Evolutionary conservation across 2,329 filamentous ascomycete genomes (phyloP).

Genomic region (Biscogniauxia sp.): DNA sequence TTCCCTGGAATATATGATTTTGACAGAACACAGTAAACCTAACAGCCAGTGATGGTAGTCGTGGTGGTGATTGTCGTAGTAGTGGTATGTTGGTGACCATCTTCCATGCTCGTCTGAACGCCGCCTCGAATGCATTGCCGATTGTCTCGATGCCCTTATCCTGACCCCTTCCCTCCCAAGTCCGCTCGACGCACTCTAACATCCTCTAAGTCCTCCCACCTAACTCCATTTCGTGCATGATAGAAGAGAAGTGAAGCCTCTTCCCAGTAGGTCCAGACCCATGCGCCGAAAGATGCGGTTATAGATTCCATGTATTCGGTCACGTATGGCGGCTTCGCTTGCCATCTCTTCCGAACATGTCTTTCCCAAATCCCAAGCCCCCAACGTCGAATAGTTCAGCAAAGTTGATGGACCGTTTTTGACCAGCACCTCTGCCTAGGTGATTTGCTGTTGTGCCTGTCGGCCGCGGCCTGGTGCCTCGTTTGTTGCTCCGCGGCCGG

Average conservation of each 20-base stretch:
- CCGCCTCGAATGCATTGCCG: slow-evolving; percentile 15
- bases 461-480: slow-evolving; percentile 24
- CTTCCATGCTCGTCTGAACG: background rate
- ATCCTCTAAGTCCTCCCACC: slow-evolving; percentile 6
- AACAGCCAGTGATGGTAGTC: background rate
- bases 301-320: slow-evolving; percentile 12
- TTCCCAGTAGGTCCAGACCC: slow-evolving; percentile 11
- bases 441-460: slow-evolving; percentile 33
- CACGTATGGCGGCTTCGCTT: slow-evolving; percentile 52
- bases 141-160: background rate
- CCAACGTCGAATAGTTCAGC: slow-evolving; percentile 74
- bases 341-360: slow-evolving; percentile 47
- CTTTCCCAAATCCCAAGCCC: slow-evolving; percentile 61
- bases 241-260: slow-evolving; percentile 10
- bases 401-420: slow-evolving; percentile 71
- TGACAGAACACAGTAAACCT: background rate
- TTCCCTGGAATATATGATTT: background rate
- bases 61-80: background rate
- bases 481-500: slow-evolving; percentile 24
- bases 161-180: slow-evolving; percentile 10
- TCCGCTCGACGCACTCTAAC: slow-evolving; percentile 9
- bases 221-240: slow-evolving; percentile 4
- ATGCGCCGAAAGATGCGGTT: slow-evolving; percentile 16
- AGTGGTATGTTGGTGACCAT: background rate
- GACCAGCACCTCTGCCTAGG: slow-evolving; percentile 63